These are phyloP conservation scores for Penicillium bialowiezense DNA, from an alignment of 495 filamentous ascomycete genomes.

Conservation along the genomic window DNA sequence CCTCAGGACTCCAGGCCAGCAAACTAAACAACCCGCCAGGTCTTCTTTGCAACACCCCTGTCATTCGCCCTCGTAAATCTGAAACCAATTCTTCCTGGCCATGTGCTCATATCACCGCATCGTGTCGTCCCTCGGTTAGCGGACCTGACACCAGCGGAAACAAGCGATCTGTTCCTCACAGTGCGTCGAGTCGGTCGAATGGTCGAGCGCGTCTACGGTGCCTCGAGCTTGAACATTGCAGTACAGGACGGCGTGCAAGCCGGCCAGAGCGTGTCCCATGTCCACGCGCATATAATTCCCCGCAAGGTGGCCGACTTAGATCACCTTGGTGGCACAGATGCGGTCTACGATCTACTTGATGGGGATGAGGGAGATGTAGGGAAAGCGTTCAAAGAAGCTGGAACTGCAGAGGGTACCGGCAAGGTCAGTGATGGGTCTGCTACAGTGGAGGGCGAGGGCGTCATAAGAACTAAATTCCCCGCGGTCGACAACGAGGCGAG, in stretches of 20 bases:
- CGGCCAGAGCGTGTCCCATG: conserved; percentile 86
- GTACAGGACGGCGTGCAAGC: conserved; percentile 87
- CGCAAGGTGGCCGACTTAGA: conserved; percentile 57
- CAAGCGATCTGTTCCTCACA: conserved; percentile 79
- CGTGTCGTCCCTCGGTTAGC: conserved; percentile 66
- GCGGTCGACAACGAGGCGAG: conserved; percentile 66
- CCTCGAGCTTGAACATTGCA: conserved; percentile 77
- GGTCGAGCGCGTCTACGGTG: conserved; percentile 69
- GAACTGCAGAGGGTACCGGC: not conserved
- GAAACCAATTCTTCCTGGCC: conserved; percentile 90
- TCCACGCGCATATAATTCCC: conserved; percentile 93
- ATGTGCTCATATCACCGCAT: conserved; percentile 71
- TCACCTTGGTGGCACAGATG: conserved; percentile 52
- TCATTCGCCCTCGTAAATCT: conserved; percentile 89
- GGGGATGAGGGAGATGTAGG: conserved; percentile 83
- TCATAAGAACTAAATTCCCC: conserved; percentile 37
- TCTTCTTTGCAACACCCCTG: conserved; percentile 79
- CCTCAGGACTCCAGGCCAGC: not conserved
- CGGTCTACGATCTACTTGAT: conserved; percentile 79
- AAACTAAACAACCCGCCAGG: conserved; percentile 36
- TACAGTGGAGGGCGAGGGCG: conserved; percentile 4
- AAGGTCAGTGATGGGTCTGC: conserved; percentile 4
- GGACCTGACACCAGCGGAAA: conserved; percentile 70
- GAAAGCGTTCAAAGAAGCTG: conserved; percentile 30
- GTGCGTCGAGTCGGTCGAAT: conserved; percentile 79